Percentiles rank a stretch among this genome's conserved stretches.
Evolutionary conservation across 2,329 filamentous ascomycete species (phyloP).

Genomic region (Helotiales sp.): DNA sequence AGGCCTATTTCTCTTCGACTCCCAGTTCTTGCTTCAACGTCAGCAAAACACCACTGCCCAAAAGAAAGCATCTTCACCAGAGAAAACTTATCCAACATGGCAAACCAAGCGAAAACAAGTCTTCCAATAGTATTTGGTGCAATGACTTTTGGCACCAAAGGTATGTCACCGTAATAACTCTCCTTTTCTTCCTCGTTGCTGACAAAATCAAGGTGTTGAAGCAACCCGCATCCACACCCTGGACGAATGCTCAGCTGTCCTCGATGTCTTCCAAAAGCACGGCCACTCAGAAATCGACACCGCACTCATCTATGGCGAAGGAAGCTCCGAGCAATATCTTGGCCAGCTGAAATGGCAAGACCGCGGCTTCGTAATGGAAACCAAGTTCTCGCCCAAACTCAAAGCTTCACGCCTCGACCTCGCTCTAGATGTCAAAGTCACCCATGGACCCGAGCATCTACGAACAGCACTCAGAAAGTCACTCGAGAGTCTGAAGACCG

Average conservation of each 20-base stretch:
- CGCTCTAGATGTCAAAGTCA: slow-evolving; percentile 22
- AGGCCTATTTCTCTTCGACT: background rate
- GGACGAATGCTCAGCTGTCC: background rate
- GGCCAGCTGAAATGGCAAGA: slow-evolving; percentile 63
- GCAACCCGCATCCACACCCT: slow-evolving; percentile 17
- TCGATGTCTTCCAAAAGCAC: slow-evolving; percentile 16
- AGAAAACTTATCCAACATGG: slow-evolving; percentile 1
- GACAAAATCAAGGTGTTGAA: slow-evolving; percentile 6
- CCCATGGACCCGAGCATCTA: slow-evolving; percentile 56
- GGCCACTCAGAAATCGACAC: slow-evolving; percentile 46
- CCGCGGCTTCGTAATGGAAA: slow-evolving; percentile 65
- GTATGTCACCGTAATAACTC: background rate
- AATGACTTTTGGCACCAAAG: slow-evolving; percentile 26
- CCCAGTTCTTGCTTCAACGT: background rate
- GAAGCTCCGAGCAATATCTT: slow-evolving; percentile 68
- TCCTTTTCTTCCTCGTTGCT: background rate
- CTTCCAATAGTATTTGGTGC: slow-evolving; percentile 24
- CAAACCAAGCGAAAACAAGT: slow-evolving; percentile 7
- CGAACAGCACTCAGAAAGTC: slow-evolving; percentile 55
- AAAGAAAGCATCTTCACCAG: background rate
- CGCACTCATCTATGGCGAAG: slow-evolving; percentile 66
- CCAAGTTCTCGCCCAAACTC: slow-evolving; percentile 50
- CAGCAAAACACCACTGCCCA: background rate
- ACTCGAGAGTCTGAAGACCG: slow-evolving; percentile 57
- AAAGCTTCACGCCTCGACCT: background rate